phyloP scores from a whole-genome alignment of 805 yeast genomes.

The Kodamaea kakaduensis region DNA sequence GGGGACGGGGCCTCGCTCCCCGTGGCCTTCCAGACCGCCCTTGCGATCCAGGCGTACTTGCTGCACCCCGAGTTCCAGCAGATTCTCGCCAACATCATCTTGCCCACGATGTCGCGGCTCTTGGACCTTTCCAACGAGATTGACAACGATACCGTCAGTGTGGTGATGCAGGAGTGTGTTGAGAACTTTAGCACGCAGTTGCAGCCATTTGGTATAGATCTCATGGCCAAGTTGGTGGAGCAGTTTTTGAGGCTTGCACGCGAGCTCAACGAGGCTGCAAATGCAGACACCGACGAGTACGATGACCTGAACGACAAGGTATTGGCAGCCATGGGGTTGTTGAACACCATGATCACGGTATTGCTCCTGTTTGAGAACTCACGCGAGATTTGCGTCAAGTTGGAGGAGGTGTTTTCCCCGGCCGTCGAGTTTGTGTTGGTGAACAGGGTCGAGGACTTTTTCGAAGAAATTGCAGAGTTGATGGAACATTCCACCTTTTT shows the following conservation, averaged over 20 bases:
- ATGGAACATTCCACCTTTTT: conserved; percentile 46
- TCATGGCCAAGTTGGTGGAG: conserved; percentile 25
- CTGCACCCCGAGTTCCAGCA: conserved; percentile 61
- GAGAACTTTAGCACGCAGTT: conserved; percentile 83
- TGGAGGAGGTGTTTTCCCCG: conserved; percentile 68
- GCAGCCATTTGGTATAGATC: conserved; percentile 35
- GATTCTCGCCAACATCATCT: conserved; percentile 62
- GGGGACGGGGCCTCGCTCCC: conserved; percentile 47
- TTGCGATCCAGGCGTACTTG: conserved; percentile 79
- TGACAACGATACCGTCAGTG: conserved; percentile 82
- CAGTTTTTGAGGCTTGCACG: conserved; percentile 27
- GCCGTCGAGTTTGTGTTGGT: conserved; percentile 63
- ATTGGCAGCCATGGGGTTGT: conserved; percentile 75
- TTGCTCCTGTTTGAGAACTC: conserved; percentile 81
- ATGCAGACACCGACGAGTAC: conserved; percentile 25
- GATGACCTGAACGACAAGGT: conserved; percentile 57
- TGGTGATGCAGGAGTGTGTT: conserved; percentile 93
- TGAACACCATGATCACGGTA: conserved; percentile 80
- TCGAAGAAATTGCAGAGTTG: conserved; percentile 72
- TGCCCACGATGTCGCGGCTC: conserved; percentile 78
- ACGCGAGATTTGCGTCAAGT: conserved; percentile 53
- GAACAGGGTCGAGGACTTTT: conserved; percentile 66
- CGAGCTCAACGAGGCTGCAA: conserved; percentile 51
- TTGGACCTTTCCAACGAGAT: conserved; percentile 71
- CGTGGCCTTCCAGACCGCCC: conserved; percentile 76